These are phyloP conservation scores for Hygrophorus pudorinus DNA, from an alignment of 768 basidiomycete species.

Conservation along the genomic window DNA sequence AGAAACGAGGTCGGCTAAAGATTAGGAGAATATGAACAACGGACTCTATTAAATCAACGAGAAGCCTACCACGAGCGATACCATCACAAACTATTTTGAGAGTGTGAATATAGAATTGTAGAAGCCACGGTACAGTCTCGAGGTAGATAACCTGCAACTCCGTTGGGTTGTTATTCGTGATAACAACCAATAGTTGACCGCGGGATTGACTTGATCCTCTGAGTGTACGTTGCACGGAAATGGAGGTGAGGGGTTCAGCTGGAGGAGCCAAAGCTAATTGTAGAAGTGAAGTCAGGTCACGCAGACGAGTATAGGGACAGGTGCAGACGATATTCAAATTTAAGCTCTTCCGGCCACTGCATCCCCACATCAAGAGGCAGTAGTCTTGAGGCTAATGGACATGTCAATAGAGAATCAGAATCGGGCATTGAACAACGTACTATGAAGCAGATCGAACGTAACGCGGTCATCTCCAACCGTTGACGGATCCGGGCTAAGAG, in stretches of 20 bases:
- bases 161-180: conserved; percentile 48
- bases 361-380: conserved; percentile 48
- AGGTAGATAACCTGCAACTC: conserved; percentile 54
- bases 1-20: conserved; percentile 51
- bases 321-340: conserved; percentile 55
- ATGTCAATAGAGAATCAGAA: conserved; percentile 8
- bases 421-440: conserved; percentile 25
- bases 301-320: background rate
- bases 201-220: conserved; percentile 66
- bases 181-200: conserved; percentile 57
- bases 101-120: conserved; percentile 83
- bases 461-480: conserved; percentile 24
- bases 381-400: conserved; percentile 19
- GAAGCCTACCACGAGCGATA: conserved; percentile 30
- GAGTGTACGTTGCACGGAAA: conserved; percentile 62
- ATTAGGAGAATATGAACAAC: conserved; percentile 3
- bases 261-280: conserved; percentile 26
- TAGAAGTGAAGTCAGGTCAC: background rate
- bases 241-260: conserved; percentile 32
- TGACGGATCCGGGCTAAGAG: conserved; percentile 43
- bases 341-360: conserved; percentile 34
- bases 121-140: conserved; percentile 90
- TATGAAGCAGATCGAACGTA: conserved; percentile 35
- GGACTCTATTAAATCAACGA: background rate
- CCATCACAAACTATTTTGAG: conserved; percentile 43